Evolutionary conservation across 2,329 filamentous ascomycete genomes (phyloP), one percentile per base, ranked within the genome.

Genomic region (Cladosporium sp.): DNA sequence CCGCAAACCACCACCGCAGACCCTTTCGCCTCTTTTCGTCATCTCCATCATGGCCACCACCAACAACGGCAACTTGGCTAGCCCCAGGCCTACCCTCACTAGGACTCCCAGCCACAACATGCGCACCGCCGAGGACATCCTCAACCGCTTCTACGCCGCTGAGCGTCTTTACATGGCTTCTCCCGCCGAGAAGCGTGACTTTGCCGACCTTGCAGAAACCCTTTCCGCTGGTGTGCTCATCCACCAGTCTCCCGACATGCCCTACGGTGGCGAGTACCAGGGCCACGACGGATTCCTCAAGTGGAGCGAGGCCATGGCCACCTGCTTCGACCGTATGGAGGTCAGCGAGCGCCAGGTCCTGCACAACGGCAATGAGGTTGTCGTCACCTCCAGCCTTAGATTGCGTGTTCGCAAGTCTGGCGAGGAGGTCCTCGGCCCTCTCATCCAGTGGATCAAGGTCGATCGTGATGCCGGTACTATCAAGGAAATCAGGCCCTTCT

Each of bases 91-190:
- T 17, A 36, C 47, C 22, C 32, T 50, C 17, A 37, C 19, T 6
- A 50, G 47, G 47, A 50, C 47, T 37, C n/a, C 13, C 47, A 50
- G 47, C 47, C 47, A 50, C 40, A 55, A 55, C 40, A 32, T 32
- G 19, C 52, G 40, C 40, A 61, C 60, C 17, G 57, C 60, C 12
- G 54, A 55, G 12, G 57, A 65, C 35, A 65, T 73, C 1, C 65
- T 73, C 2, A 60, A 69, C 1, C 63, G 64, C 35, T 73, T 74
- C 64, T 74, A 74, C 51, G 66, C 64, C 6, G 72, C 71, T 12
- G 72, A 74, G 55, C 64, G 64, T 20, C 59, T 63, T 9, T 74
- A 71, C 58, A 74, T 73, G 68, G 62, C 68, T 2, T 59, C 69
- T 0, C 50, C 68, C 3, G 61, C 68, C 1, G 60, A 66, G 24